Evolutionary conservation across 768 basidiomycete genomes (phyloP).

Genomic region (Rhizopogon roseolus): DNA sequence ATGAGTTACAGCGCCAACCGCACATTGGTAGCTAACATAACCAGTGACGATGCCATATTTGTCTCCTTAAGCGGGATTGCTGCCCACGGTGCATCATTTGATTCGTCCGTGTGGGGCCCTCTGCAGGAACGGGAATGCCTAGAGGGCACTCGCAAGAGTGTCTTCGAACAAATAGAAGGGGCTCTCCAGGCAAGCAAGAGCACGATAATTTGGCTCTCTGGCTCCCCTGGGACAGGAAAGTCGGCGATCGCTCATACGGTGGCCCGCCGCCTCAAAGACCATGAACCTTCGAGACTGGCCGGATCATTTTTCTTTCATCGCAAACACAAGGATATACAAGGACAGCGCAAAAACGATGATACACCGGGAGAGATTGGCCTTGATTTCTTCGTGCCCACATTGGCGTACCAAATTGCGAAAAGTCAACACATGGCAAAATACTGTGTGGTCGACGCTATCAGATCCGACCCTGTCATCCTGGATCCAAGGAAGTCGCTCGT

Average conservation of each 20-base stretch:
- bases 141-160: neutral
- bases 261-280: neutral
- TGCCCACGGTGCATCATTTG: neutral
- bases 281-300: neutral
- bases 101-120: neutral
- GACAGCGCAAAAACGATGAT: neutral
- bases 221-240: neutral
- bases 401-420: neutral
- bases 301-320: neutral
- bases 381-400: neutral
- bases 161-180: neutral
- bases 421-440: neutral
- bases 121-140: neutral
- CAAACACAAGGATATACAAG: neutral
- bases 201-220: neutral
- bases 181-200: neutral
- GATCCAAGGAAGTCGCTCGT: neutral
- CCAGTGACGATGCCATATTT: neutral
- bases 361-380: neutral
- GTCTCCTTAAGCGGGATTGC: neutral
- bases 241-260: neutral
- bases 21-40: neutral
- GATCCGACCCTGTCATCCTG: neutral
- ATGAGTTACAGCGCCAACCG: neutral
- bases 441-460: neutral